A percentile compares a stretch with the other conserved stretches of the same genome.
phyloP scores from a whole-genome alignment of 2,329 filamentous ascomycete species.

The Colletotrichum euphorbiae region DNA sequence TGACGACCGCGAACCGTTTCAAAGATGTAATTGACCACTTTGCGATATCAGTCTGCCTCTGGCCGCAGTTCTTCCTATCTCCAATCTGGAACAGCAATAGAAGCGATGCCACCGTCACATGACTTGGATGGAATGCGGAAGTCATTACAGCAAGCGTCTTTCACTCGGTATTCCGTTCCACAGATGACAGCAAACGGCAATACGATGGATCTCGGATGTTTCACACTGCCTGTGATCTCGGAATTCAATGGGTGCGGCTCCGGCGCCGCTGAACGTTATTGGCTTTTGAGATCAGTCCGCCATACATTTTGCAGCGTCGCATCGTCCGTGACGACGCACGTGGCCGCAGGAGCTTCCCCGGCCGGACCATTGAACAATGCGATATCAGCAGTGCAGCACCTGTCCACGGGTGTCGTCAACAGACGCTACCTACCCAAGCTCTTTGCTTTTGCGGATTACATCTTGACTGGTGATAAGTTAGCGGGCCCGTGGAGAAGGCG shows the following conservation, averaged over 20 bases:
- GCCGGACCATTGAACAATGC: conserved; percentile 14
- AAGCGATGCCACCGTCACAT: conserved; percentile 5
- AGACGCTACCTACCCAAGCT: conserved; percentile 21
- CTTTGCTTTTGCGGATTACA: conserved; percentile 16
- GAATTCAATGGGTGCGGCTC: conserved; percentile 3
- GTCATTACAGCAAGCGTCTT: background rate
- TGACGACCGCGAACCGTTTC: background rate
- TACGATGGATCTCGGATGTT: background rate
- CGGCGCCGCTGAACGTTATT: background rate
- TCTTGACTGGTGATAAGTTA: conserved; percentile 3
- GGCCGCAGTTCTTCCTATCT: background rate
- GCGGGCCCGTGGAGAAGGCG: conserved; percentile 39
- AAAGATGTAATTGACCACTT: background rate
- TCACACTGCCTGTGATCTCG: background rate
- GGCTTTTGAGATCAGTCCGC: conserved; percentile 9
- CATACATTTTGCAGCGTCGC: conserved; percentile 18
- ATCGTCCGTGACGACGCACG: conserved; percentile 35
- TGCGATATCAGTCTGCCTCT: background rate
- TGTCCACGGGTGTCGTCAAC: conserved; percentile 20
- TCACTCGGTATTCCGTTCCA: background rate
- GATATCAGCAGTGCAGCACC: background rate
- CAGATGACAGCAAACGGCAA: background rate
- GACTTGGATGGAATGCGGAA: conserved; percentile 1
- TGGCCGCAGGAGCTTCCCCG: conserved; percentile 14
- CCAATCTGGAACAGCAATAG: background rate